Base-by-base conservation (phyloP, 176 grass and related monocot species). In the Cenchrus fungigraminus region DNA sequence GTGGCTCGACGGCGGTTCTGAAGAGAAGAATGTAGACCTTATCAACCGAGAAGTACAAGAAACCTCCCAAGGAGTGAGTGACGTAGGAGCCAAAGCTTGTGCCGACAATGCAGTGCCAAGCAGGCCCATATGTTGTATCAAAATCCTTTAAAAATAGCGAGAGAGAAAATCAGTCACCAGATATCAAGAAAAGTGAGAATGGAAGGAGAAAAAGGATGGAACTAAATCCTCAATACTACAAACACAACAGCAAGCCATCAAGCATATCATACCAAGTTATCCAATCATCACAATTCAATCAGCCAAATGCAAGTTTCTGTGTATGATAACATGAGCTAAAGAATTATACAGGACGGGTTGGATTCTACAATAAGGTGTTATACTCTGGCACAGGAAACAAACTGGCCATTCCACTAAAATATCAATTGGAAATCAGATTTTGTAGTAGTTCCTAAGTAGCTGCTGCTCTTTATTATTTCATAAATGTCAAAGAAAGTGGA, bases 61-160 rank as follows among this genome's bases (percentile, higher is more conserved):
- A 93, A 16, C 92, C 92, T 45, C 87, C 92, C 68, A 89, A 31
- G 52, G 92, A 89, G 79, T 91, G 92, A 59, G 92, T 94, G 16
- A 94, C 92, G 4, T 89, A 94, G 15, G 92, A 91, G 31, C 92
- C 89, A 49, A 94, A 94, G 80, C 89, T 94, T 82, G 84, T 91
- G 74, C 92, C 92, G 22, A 94, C 92, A 34, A 94, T 94, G 87
- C 92, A 94, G 54, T 94, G 92, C 92, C 92, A 94, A 28, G 92
- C 92, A 78, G 92, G 92, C 0, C 92, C 92, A 25, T 94, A 94
- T 6, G 89, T 78, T 29, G 87, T 79, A 60, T 94, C 92, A 12
- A 94, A 94, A 66, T 94, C 92, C 89, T 94, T 81, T 3, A 58
- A 59, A 52, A 17, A 82, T 25, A 82, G 50, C 16, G 77, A 68